Evolutionary conservation across 495 filamentous ascomycete species (phyloP), one percentile per base, ranked within the genome.

Genomic region (Aspergillus haitiensis): DNA sequence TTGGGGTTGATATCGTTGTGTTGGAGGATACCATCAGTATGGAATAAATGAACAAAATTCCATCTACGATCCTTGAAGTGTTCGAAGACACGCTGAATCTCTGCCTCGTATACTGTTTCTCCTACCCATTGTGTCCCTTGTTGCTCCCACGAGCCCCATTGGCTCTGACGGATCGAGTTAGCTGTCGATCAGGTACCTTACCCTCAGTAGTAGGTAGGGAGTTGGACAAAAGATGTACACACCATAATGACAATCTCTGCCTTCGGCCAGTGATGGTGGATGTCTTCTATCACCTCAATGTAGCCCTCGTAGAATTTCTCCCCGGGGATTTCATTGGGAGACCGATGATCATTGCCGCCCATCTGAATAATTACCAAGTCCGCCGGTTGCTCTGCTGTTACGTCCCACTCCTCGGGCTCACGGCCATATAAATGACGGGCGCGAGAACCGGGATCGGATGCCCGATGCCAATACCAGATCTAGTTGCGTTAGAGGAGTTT

Each of bases 281-380:
- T 74, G 5, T 81, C 79, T 39, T 84, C 73, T 18, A 91, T 78
- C 46, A 89, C 69, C 47, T 83, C 81, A 35, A 81, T 78, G 55
- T 87, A 84, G 31, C 78, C 78, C 54, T 81, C 70, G 42, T 83
- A 78, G 70, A 84, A 89, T 0, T 77, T 70, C 5, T 68, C 61
- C 3, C 73, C 69, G 3, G 81, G 78, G 50, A 87, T 79, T 42
- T 87, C 82, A 67, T 88, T 89, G 13, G 84, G 85, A 55, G 78
- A 77, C 31, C 86, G 85, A 58, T 80, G 78, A 67, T 89, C 87
- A 61, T 89, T 89, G 15, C 85, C 88, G 31, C 86, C 86, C 42
- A 90, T 75, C 63, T 88, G 84, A 65, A 89, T 86, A 59, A 89
- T 62, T 11, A 87, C 86, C 8, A 91, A 73, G 62, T 88, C 86